phyloP scores from a whole-genome alignment of 2,329 filamentous ascomycete genomes.

The Diaporthe vexans region DNA sequence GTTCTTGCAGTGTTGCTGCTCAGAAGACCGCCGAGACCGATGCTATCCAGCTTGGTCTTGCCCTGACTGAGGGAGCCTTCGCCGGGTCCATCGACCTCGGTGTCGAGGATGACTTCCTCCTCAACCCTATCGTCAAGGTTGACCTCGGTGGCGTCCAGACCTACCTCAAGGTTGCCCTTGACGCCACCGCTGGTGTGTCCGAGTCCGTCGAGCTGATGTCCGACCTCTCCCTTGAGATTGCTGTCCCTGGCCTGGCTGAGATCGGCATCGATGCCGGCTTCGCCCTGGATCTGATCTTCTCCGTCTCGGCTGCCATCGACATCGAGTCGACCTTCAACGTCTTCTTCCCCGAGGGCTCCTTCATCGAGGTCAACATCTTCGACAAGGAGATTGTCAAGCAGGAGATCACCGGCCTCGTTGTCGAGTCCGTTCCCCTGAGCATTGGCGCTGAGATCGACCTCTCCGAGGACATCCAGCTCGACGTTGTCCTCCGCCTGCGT shows the following conservation, averaged over 20 bases:
- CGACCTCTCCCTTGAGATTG: slow-evolving; percentile 36
- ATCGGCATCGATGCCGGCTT: slow-evolving; percentile 46
- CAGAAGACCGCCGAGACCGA: slow-evolving; percentile 32
- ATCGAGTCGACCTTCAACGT: slow-evolving; percentile 48
- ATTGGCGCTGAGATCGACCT: slow-evolving; percentile 46
- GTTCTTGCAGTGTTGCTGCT: slow-evolving; percentile 33
- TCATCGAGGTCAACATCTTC: slow-evolving; percentile 47
- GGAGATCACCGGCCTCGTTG: slow-evolving; percentile 45
- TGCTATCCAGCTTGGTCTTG: slow-evolving; percentile 39
- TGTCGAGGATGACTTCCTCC: slow-evolving; percentile 36
- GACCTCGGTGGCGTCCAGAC: slow-evolving; percentile 61
- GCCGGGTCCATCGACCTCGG: slow-evolving; percentile 40
- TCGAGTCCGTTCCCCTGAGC: slow-evolving; percentile 45
- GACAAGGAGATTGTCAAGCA: slow-evolving; percentile 46
- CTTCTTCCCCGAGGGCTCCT: slow-evolving; percentile 46
- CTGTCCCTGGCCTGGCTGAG: slow-evolving; percentile 46
- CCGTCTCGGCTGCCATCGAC: slow-evolving; percentile 47
- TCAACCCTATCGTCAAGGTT: slow-evolving; percentile 65
- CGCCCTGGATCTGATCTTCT: slow-evolving; percentile 49
- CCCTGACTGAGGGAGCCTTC: slow-evolving; percentile 39
- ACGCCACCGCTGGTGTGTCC: slow-evolving; percentile 45
- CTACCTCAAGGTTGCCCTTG: slow-evolving; percentile 47
- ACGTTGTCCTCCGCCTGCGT: slow-evolving; percentile 49
- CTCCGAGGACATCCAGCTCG: slow-evolving; percentile 45
- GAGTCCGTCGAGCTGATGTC: slow-evolving; percentile 40